Evolutionary conservation across 805 yeast species (phyloP).

Genomic region (Limtongozyma cylindracea): DNA sequence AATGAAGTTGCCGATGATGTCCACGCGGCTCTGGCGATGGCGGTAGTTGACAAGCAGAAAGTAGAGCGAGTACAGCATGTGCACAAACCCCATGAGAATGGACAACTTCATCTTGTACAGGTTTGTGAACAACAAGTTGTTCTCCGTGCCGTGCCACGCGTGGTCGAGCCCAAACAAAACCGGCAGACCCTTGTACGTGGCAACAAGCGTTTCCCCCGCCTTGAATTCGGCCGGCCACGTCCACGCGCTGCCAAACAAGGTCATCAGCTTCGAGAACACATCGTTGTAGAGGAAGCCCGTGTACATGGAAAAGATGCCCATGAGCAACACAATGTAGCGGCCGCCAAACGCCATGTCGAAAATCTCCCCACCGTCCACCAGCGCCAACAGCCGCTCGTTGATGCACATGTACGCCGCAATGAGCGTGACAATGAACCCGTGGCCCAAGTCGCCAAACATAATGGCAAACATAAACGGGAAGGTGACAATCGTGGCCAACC

Average conservation of each 20-base stretch:
- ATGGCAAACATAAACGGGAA: conserved; percentile 98
- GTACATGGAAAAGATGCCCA: conserved; percentile 91
- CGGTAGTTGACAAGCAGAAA: conserved; percentile 67
- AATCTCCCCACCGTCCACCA: conserved; percentile 66
- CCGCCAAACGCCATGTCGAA: conserved; percentile 93
- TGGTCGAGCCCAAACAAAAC: conserved; percentile 86
- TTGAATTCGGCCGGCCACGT: conserved; percentile 61
- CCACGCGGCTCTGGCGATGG: conserved; percentile 45
- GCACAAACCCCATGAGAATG: conserved; percentile 78
- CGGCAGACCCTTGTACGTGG: conserved; percentile 27
- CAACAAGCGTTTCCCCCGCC: conserved; percentile 34
- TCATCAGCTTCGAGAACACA: conserved; percentile 75
- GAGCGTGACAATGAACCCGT: conserved; percentile 61
- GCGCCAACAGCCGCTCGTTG: conserved; percentile 46
- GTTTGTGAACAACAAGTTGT: conserved; percentile 70
- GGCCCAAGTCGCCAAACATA: conserved; percentile 98
- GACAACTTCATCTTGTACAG: conserved; percentile 96
- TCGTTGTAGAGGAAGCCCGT: conserved; percentile 91
- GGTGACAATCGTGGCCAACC: conserved; percentile 79
- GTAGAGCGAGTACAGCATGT: conserved; percentile 76
- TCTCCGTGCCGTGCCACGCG: conserved; percentile 95
- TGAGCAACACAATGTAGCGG: conserved; percentile 66
- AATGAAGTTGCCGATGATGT: conserved; percentile 75
- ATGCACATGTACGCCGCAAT: conserved; percentile 50
- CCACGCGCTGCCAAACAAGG: conserved; percentile 81